A percentile compares a stretch with the other conserved stretches of the same genome.
These are phyloP conservation scores for Phoma sp. DNA, from an alignment of 2,329 filamentous ascomycete genomes.

Conservation along the genomic window DNA sequence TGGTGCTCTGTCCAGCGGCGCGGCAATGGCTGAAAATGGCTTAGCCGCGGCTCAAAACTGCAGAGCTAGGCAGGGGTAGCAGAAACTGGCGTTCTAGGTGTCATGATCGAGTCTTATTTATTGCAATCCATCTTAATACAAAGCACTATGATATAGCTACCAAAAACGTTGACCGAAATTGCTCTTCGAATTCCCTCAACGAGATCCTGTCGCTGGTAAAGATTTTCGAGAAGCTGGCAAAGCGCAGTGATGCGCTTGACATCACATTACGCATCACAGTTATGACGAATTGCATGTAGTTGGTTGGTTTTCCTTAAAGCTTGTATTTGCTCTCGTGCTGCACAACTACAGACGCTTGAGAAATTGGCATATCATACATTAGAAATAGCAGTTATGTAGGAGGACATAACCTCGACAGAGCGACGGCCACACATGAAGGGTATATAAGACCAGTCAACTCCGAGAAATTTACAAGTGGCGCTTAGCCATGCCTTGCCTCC, in stretches of 20 bases:
- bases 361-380: conserved; percentile 49
- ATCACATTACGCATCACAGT: not conserved
- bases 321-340: conserved; percentile 47
- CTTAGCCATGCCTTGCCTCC: conserved; percentile 22
- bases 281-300: not conserved
- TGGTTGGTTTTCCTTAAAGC: conserved; percentile 24
- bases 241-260: not conserved
- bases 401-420: conserved; percentile 46
- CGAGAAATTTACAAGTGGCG: conserved; percentile 48
- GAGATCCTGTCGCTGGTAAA: too few relatives aligned
- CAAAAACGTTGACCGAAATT: too few relatives aligned
- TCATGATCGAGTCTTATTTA: not conserved
- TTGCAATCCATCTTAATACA: not conserved
- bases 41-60: not conserved
- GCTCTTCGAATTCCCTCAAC: too few relatives aligned
- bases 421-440: conserved; percentile 32
- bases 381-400: conserved; percentile 51
- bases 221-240: too few relatives aligned
- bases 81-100: not conserved
- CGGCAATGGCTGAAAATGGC: conserved; percentile 10
- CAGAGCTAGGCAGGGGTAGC: too few relatives aligned
- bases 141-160: not conserved
- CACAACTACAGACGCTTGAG: conserved; percentile 35
- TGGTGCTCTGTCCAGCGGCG: not conserved
- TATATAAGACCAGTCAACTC: conserved; percentile 38